phyloP scores from a whole-genome alignment of 169 alveolate species.

The Plasmodium knowlesi region DNA sequence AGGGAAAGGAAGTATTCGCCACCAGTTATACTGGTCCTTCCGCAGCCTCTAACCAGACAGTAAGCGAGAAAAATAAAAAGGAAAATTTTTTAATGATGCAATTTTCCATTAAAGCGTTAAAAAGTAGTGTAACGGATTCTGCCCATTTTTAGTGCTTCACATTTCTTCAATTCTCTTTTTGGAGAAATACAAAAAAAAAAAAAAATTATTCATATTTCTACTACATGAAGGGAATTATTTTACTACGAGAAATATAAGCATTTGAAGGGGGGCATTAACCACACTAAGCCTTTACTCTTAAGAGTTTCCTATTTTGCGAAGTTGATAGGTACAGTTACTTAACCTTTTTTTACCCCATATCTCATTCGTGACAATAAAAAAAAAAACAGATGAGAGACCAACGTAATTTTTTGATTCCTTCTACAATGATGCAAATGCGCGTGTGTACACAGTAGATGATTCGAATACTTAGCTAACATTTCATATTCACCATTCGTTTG shows the following conservation, averaged over 20 bases:
- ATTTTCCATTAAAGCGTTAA: neutral
- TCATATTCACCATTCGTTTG: neutral
- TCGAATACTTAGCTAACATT: neutral
- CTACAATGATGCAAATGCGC: neutral
- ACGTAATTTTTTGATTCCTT: neutral
- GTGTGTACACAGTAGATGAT: neutral
- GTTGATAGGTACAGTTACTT: slow-evolving; percentile 13
- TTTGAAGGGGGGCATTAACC: slow-evolving; percentile 2
- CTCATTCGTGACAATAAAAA: neutral
- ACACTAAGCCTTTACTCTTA: slow-evolving; percentile 45
- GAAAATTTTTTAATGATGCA: neutral
- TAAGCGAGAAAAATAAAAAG: slow-evolving; percentile 1
- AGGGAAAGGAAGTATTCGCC: neutral
- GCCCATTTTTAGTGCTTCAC: neutral
- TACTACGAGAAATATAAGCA: slow-evolving; percentile 41
- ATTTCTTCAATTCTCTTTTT: neutral
- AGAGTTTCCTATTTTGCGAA: slow-evolving; percentile 41
- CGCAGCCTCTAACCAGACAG: slow-evolving; percentile 53
- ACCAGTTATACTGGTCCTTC: slow-evolving; percentile 40
- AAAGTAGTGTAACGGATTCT: neutral
- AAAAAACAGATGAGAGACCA: neutral
- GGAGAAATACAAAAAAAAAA: neutral
- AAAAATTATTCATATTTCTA: neutral
- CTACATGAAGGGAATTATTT: slow-evolving; percentile 34
- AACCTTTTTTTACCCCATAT: neutral